A percentile compares a stretch with the other conserved stretches of the same genome.
These are phyloP conservation scores for Eucalyptus coolabah DNA, from an alignment of 345 rosid genomes.

Conservation along the genomic window DNA sequence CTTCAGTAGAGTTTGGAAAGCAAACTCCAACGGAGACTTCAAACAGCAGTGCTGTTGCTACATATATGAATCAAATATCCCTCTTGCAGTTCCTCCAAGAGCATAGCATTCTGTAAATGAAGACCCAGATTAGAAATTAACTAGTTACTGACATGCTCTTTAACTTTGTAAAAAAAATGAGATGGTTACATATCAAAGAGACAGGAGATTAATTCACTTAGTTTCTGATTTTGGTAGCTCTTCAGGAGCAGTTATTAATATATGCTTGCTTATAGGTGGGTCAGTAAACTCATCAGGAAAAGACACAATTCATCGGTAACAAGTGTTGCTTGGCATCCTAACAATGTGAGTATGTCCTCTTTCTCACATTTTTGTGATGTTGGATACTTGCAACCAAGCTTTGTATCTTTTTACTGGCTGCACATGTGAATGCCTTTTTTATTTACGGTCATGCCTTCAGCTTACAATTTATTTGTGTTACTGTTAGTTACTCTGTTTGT, in stretches of 20 bases:
- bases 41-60: not conserved
- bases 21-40: not conserved
- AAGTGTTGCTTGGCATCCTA: constrained; percentile 96
- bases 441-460: not conserved
- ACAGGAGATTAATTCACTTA: not conserved
- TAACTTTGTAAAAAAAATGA: not conserved
- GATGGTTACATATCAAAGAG: not conserved
- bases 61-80: not conserved
- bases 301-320: constrained; percentile 91
- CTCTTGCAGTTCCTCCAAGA: too few relatives aligned
- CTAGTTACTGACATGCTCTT: too few relatives aligned
- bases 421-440: not conserved
- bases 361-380: not conserved
- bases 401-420: not conserved
- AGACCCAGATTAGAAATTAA: too few relatives aligned
- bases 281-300: constrained; percentile 93
- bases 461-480: not conserved
- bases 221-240: not conserved
- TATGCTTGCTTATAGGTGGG: constrained; percentile 65
- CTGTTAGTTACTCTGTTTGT: not conserved
- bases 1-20: not conserved
- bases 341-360: constrained; percentile 48
- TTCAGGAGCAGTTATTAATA: not conserved
- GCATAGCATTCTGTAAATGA: too few relatives aligned
- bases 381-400: not conserved